Conservation (phyloP, 139 green algal genomes). For the Picochlorum costavermella region DNA sequence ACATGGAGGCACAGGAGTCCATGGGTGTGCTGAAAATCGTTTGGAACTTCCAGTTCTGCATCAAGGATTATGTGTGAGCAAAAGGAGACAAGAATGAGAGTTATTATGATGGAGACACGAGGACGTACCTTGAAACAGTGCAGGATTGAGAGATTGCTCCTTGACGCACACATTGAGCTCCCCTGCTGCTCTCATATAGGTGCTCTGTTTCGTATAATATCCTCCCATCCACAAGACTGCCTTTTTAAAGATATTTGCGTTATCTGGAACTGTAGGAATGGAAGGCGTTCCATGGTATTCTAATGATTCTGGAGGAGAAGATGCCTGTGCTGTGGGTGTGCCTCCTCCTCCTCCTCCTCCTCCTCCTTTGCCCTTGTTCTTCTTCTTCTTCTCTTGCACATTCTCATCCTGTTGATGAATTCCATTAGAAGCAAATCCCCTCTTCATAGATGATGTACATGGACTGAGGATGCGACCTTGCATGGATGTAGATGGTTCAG, state of each 20-base stretch:
- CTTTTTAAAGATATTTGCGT: neutral
- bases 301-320: neutral
- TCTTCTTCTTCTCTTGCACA: too few species aligned
- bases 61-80: neutral
- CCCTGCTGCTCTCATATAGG: slow-evolving; percentile 16
- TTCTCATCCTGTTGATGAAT: too few species aligned
- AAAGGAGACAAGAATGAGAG: too few species aligned
- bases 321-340: too few species aligned
- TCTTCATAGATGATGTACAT: too few species aligned
- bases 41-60: slow-evolving; percentile 33
- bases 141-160: neutral
- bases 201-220: slow-evolving; percentile 38
- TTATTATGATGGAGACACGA: neutral
- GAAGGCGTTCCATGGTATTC: neutral
- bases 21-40: slow-evolving; percentile 39
- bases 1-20: slow-evolving; percentile 45
- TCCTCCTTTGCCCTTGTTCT: too few species aligned
- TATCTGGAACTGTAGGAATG: neutral
- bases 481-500: too few species aligned
- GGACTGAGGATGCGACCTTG: too few species aligned
- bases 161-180: neutral
- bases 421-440: too few species aligned
- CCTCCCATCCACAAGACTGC: slow-evolving; percentile 14
- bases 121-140: slow-evolving; percentile 1
- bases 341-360: too few species aligned